Conservation (phyloP, 2,329 filamentous ascomycete genomes). For the Colletotrichum tanaceti region DNA sequence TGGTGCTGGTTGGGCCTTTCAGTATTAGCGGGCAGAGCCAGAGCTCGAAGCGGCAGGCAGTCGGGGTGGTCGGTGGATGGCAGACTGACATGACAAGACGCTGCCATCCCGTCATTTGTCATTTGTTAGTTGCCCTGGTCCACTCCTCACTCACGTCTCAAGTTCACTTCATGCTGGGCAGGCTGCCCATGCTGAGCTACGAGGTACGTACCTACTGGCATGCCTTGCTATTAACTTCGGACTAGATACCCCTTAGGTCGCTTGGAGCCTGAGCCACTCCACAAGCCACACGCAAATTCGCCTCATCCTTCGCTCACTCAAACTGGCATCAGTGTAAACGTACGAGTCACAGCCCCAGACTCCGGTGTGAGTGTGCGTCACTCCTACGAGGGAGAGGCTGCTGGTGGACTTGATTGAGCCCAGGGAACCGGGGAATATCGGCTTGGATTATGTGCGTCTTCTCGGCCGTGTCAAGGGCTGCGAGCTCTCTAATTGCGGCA, state of each 20-base stretch:
- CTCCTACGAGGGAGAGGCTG: neutral
- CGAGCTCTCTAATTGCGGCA: neutral
- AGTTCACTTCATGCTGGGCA: neutral
- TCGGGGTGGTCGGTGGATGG: neutral
- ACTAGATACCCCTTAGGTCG: neutral
- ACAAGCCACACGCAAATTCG: neutral
- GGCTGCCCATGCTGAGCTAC: too few relatives aligned
- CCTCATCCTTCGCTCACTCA: constrained; percentile 6
- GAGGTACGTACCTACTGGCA: too few relatives aligned
- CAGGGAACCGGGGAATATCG: neutral
- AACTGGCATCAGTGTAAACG: neutral
- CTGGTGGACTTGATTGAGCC: neutral
- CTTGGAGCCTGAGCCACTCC: constrained; percentile 1
- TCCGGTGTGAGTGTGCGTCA: constrained; percentile 17
- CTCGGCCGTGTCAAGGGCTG: neutral
- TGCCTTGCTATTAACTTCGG: too few relatives aligned
- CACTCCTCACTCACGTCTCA: neutral
- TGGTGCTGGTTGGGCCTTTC: constrained; percentile 20
- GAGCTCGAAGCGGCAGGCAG: neutral
- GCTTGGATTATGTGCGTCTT: neutral
- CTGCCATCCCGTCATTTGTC: constrained; percentile 7
- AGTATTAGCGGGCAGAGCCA: constrained; percentile 1
- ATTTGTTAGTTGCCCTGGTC: neutral
- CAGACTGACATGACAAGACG: neutral
- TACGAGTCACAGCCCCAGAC: constrained; percentile 20